Conservation (phyloP, 495 filamentous ascomycete genomes). For the Xanthoparmelia taractica region DNA sequence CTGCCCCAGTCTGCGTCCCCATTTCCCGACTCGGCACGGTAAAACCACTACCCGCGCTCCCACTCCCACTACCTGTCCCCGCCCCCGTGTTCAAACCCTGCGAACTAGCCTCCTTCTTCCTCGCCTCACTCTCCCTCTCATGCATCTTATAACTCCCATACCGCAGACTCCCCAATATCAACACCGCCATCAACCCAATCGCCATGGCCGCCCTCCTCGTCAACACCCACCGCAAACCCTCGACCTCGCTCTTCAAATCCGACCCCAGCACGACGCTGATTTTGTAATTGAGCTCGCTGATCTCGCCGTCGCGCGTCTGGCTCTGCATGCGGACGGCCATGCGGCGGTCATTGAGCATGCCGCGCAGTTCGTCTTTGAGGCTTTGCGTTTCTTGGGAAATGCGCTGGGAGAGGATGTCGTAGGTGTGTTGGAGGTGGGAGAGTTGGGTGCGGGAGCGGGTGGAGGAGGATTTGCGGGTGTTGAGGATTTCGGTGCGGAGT, state of each 20-base stretch:
- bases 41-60: neutral
- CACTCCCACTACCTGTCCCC: neutral
- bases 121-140: constrained; percentile 18
- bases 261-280: constrained; percentile 80
- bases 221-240: constrained; percentile 82
- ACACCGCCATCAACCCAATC: constrained; percentile 41
- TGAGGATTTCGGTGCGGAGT: constrained; percentile 55
- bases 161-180: constrained; percentile 26
- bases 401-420: constrained; percentile 80
- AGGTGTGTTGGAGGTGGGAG: constrained; percentile 80
- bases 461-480: constrained; percentile 44
- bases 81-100: neutral
- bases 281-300: constrained; percentile 89
- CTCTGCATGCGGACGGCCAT: constrained; percentile 86
- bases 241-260: constrained; percentile 82
- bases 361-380: constrained; percentile 84
- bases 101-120: constrained; percentile 1
- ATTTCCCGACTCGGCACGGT: constrained; percentile 17
- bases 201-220: constrained; percentile 79
- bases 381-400: constrained; percentile 70
- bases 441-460: constrained; percentile 72
- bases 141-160: constrained; percentile 27
- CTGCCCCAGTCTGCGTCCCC: constrained; percentile 19
- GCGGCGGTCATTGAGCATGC: constrained; percentile 92
- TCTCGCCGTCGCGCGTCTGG: constrained; percentile 69